Evolutionary conservation across 805 yeast species (phyloP), one percentile per base, ranked within the genome.

Genomic region (Pichia scutulata): DNA sequence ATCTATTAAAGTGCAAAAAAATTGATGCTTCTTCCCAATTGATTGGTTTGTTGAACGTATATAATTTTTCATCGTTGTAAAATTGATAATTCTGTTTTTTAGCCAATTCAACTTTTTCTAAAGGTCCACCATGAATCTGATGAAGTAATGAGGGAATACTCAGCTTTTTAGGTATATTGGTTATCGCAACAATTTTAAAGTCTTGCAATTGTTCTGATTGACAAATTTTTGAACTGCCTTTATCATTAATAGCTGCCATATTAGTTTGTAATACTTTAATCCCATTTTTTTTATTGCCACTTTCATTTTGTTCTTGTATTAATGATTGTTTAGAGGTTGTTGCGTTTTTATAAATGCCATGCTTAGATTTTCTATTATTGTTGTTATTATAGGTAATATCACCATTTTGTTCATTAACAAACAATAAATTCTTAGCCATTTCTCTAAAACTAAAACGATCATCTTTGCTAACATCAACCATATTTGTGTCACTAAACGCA

Each of bases 41-140:
- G 33, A 53, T 56, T 1, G 54, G 44, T n/a, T 55, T 47, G 13
- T 45, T 44, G 39, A 51, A 19, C 16, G 18, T 16, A 18, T 41
- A 43, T n/a, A 45, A 41, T 14, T 25, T 19, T 12, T 45, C 36
- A 16, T 48, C 44, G 40, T 28, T 50, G 10, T 47, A 30, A 24
- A 48, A 53, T 21, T 42, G 53, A 44, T 53, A 44, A 19, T 53
- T 56, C n/a, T 58, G 60, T 23, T 48, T 57, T 28, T 53, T 54
- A 19, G 58, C 47, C 26, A 70, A 57, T 14, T 63, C 67, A 5
- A 82, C 57, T 46, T 71, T 73, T 54, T 83, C 87, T 46, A 86
- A 64, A 0, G 88, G 86, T 0, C 95, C 95, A 2, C 93, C 90
- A 55, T 73, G 69, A 0, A 84, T 68, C 48, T 79, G 84, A 1